Percentiles rank a stretch among this genome's conserved stretches.
phyloP scores from a whole-genome alignment of 306 rosid genomes.

The Medicago lupulina region DNA sequence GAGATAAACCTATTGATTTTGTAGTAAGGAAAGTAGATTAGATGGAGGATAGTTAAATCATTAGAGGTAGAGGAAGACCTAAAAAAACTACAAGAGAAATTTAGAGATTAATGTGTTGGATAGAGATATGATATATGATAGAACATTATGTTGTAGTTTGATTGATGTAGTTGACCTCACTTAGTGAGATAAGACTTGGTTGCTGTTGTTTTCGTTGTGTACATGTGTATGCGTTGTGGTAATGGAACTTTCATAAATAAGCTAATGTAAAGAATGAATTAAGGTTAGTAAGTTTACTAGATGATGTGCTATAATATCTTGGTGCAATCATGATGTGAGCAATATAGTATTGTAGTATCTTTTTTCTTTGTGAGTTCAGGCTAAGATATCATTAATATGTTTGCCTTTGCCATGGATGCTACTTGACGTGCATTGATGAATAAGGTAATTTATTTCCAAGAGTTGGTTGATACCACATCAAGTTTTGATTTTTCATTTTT shows the following conservation, averaged over 20 bases:
- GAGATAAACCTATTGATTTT: no score
- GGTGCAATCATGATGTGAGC: conserved; percentile 14
- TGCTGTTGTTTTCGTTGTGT: background rate
- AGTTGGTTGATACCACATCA: conserved; percentile 12
- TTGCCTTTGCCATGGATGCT: conserved; percentile 15
- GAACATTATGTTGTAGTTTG: no score
- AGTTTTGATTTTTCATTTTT: conserved; percentile 31
- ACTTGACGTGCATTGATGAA: conserved; percentile 11
- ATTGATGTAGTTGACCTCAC: no score
- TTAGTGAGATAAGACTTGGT: no score
- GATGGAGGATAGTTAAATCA: no score
- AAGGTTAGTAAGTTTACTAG: conserved; percentile 25
- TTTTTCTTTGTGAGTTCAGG: conserved; percentile 7
- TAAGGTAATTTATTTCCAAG: conserved; percentile 14
- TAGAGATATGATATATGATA: no score
- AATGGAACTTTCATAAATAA: background rate
- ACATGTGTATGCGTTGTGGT: no score
- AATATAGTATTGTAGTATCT: background rate
- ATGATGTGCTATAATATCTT: conserved; percentile 9
- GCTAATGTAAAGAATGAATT: background rate
- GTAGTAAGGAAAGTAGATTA: no score
- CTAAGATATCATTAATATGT: conserved; percentile 16
- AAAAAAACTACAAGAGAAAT: no score
- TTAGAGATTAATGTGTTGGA: no score
- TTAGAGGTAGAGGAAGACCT: no score